Evolutionary conservation across 2,329 filamentous ascomycete species (phyloP).

Genomic region (Ambrosiella cleistominuta): DNA sequence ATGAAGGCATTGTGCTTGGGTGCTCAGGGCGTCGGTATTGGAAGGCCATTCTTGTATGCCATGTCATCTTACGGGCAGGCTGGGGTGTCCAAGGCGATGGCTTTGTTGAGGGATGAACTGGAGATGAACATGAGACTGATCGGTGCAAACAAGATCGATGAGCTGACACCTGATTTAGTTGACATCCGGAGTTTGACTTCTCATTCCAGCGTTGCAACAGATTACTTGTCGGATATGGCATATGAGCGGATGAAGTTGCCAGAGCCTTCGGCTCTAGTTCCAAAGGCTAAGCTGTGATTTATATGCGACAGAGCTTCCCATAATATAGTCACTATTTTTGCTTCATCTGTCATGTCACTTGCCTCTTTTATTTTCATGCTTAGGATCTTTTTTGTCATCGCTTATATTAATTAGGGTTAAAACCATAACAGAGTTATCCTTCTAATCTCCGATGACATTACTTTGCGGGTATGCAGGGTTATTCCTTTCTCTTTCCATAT

Average conservation of each 20-base stretch:
- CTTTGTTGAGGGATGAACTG: constrained; percentile 86
- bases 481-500: not conserved
- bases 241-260: constrained; percentile 39
- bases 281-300: constrained; percentile 33
- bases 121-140: constrained; percentile 98
- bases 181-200: constrained; percentile 53
- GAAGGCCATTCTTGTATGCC: constrained; percentile 84
- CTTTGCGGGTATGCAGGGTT: not conserved
- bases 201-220: constrained; percentile 31
- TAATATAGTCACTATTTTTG: not conserved
- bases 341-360: not conserved
- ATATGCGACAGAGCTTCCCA: not conserved
- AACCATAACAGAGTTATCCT: not conserved
- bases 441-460: not conserved
- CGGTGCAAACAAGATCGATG: constrained; percentile 54
- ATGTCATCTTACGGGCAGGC: constrained; percentile 82
- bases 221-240: constrained; percentile 29
- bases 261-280: constrained; percentile 24
- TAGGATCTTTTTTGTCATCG: too few relatives aligned
- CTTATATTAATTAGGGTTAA: not conserved
- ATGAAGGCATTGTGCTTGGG: constrained; percentile 89
- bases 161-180: constrained; percentile 65
- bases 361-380: not conserved
- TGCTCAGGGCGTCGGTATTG: constrained; percentile 83
- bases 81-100: constrained; percentile 84